Conservation (phyloP, 2,329 filamentous ascomycete species). For the Cladosporium sp. region DNA sequence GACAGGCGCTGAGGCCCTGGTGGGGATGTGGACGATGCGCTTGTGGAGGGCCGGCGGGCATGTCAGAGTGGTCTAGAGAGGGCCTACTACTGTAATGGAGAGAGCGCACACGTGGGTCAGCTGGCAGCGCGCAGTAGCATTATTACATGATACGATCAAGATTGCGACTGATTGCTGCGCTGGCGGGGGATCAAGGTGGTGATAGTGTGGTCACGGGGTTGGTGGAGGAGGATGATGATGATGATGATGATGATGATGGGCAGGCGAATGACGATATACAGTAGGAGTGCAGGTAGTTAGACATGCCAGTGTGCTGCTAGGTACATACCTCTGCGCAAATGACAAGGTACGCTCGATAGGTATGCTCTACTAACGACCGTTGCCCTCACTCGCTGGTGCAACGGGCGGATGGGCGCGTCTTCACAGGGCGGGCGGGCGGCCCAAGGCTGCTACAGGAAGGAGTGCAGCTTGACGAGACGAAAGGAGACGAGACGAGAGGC, state of each 20-base stretch:
- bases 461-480: background rate
- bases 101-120: constrained; percentile 12
- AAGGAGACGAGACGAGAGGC: background rate
- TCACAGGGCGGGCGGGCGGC: background rate
- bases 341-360: background rate
- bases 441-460: background rate
- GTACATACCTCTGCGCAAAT: background rate
- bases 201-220: background rate
- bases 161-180: background rate
- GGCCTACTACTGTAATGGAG: background rate
- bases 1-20: constrained; percentile 10
- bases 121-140: constrained; percentile 12
- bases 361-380: background rate
- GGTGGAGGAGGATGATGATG: background rate
- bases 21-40: constrained; percentile 8
- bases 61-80: constrained; percentile 2
- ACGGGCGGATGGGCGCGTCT: background rate
- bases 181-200: background rate
- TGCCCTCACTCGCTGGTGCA: background rate
- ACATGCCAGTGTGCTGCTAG: background rate
- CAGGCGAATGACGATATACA: background rate
- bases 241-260: background rate
- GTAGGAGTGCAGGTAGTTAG: background rate
- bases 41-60: constrained; percentile 10
- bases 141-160: background rate